phyloP scores from a whole-genome alignment of 1,284 basidiomycete genomes.

The Ganoderma leucocontextum region DNA sequence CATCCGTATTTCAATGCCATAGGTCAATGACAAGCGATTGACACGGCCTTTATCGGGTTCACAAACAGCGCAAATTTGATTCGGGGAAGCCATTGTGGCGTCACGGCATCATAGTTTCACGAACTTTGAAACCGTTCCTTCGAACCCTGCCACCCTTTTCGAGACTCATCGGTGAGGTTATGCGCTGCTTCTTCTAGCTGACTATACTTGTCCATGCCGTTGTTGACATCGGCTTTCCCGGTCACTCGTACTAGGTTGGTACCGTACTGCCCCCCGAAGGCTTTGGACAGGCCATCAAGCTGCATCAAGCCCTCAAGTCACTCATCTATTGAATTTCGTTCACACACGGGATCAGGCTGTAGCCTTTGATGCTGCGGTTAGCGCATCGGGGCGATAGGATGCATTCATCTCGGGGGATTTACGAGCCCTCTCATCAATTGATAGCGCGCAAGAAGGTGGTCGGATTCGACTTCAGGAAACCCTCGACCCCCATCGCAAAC shows the following conservation, averaged over 20 bases:
- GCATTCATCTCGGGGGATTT: neutral
- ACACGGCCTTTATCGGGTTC: neutral
- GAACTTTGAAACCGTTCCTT: neutral
- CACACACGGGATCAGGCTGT: neutral
- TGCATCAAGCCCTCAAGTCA: neutral
- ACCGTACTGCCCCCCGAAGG: neutral
- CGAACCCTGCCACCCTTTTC: neutral
- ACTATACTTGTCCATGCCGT: neutral
- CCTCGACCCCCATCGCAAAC: neutral
- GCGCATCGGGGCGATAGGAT: neutral
- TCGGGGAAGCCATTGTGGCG: neutral
- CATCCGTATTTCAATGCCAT: neutral
- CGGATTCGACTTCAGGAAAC: neutral
- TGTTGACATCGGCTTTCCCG: neutral
- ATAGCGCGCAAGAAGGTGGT: neutral
- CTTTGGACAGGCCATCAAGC: neutral
- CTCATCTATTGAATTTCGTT: neutral
- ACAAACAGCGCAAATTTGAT: neutral
- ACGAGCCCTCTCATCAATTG: neutral
- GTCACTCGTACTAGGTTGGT: neutral
- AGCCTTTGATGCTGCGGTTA: neutral
- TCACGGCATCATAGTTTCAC: neutral
- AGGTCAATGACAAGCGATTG: neutral
- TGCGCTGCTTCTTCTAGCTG: neutral
- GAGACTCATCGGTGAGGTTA: neutral